These are phyloP conservation scores for Dentipellis sp. DNA, from an alignment of 768 basidiomycete species.

Conservation along the genomic window DNA sequence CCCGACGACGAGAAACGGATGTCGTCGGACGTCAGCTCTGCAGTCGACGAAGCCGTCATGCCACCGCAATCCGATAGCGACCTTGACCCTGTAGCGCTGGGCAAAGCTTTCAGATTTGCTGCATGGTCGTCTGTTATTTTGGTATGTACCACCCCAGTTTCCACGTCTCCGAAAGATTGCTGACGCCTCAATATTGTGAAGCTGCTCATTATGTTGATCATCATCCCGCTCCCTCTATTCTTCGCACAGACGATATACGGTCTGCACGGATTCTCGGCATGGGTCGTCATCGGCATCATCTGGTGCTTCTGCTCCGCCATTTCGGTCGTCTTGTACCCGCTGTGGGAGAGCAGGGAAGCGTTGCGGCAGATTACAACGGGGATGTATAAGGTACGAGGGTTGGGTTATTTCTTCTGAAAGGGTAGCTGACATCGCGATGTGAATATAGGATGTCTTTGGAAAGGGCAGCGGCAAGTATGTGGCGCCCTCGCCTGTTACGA, in stretches of 20 bases:
- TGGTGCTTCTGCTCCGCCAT: slow-evolving; percentile 78
- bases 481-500: not conserved
- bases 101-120: slow-evolving; percentile 76
- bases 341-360: slow-evolving; percentile 75
- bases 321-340: slow-evolving; percentile 74
- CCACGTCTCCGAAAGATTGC: not conserved
- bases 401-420: not conserved
- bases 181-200: slow-evolving; percentile 19
- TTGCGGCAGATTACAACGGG: slow-evolving; percentile 50
- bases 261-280: slow-evolving; percentile 56
- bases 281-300: slow-evolving; percentile 74
- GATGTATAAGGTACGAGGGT: slow-evolving; percentile 45
- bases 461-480: not conserved
- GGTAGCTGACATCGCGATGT: not conserved
- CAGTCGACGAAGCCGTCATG: slow-evolving; percentile 25
- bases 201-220: slow-evolving; percentile 55
- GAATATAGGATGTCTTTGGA: not conserved
- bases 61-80: slow-evolving; percentile 32
- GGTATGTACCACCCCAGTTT: slow-evolving; percentile 28
- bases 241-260: slow-evolving; percentile 68
- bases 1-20: slow-evolving; percentile 28
- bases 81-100: slow-evolving; percentile 53
- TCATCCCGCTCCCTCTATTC: slow-evolving; percentile 84
- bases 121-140: slow-evolving; percentile 61
- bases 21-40: slow-evolving; percentile 13